Evolutionary conservation across 148 eudicot species (phyloP).

Genomic region (Heliamphora exappendiculata): DNA sequence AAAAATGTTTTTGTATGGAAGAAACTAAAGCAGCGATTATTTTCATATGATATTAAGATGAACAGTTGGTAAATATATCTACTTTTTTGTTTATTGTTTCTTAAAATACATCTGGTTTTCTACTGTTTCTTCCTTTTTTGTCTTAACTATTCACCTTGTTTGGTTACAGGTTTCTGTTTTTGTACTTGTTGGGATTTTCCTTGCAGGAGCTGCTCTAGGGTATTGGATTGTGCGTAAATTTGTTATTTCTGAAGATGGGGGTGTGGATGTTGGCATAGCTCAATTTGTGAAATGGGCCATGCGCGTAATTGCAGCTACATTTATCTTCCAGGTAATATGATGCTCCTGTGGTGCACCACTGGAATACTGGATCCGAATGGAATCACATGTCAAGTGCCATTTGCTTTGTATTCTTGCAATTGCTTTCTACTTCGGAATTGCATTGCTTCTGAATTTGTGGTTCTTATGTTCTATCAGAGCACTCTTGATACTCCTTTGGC

Average conservation of each 20-base stretch:
- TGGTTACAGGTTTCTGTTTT: conserved; percentile 59
- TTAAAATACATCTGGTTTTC: neutral
- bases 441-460: conserved; percentile 8
- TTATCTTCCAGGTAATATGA: conserved; percentile 54
- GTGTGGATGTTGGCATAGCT: conserved; percentile 77
- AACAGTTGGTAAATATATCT: no score
- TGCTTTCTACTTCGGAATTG: neutral
- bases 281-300: conserved; percentile 83
- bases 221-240: conserved; percentile 80
- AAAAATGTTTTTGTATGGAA: no score
- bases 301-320: conserved; percentile 63
- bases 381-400: neutral
- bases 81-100: no score
- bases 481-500: conserved; percentile 67
- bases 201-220: conserved; percentile 88
- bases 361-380: neutral
- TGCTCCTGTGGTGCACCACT: neutral
- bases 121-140: neutral
- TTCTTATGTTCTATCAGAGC: conserved; percentile 43
- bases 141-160: conserved; percentile 1
- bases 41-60: no score
- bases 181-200: conserved; percentile 48
- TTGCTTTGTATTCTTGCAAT: neutral
- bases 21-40: no score
- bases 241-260: conserved; percentile 83